Evolutionary conservation across 2,329 filamentous ascomycete genomes (phyloP).

Genomic region (Microcyclospora tardicrescens): DNA sequence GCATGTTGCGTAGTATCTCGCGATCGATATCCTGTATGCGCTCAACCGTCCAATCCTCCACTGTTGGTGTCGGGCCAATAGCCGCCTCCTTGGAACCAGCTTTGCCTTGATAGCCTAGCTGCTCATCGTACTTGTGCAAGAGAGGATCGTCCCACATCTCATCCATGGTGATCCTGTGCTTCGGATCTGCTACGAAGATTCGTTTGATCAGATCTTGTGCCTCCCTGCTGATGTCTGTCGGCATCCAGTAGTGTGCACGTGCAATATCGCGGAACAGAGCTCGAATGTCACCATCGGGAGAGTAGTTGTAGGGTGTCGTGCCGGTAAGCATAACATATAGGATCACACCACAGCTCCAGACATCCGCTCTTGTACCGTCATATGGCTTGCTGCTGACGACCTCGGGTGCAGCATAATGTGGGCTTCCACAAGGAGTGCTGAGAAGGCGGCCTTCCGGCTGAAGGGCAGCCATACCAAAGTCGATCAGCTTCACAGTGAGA

Average conservation of each 20-base stretch:
- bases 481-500: conserved; percentile 78
- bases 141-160: conserved; percentile 80
- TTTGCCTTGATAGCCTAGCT: conserved; percentile 54
- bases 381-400: conserved; percentile 68
- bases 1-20: conserved; percentile 72
- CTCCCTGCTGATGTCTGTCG: conserved; percentile 45
- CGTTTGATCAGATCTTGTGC: conserved; percentile 64
- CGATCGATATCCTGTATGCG: conserved; percentile 58
- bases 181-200: conserved; percentile 69
- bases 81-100: conserved; percentile 34
- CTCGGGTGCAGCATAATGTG: conserved; percentile 92
- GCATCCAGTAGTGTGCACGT: conserved; percentile 36
- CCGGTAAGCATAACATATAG: conserved; percentile 79
- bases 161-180: conserved; percentile 62
- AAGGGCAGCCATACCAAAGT: conserved; percentile 95
- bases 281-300: conserved; percentile 49
- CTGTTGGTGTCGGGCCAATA: conserved; percentile 42
- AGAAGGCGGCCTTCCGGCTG: conserved; percentile 69
- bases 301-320: conserved; percentile 60
- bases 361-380: conserved; percentile 72
- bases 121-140: conserved; percentile 63
- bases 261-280: conserved; percentile 49
- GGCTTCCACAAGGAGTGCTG: conserved; percentile 85
- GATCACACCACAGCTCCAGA: conserved; percentile 90
- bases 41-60: conserved; percentile 50